Evolutionary conservation across 345 rosid genomes (phyloP).

Genomic region (Geranium brycei): DNA sequence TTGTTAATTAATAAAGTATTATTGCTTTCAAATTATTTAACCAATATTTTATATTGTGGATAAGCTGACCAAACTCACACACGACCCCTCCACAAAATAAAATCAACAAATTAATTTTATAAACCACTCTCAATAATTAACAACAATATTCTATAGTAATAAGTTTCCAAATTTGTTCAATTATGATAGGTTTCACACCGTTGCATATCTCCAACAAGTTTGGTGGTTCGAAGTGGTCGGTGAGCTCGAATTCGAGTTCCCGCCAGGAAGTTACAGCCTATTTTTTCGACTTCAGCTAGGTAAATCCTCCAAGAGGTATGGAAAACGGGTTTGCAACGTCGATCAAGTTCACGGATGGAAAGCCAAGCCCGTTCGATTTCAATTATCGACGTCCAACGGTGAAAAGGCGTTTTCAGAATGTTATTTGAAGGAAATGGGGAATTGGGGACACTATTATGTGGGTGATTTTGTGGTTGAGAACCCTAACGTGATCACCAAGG

Average conservation of each 20-base stretch:
- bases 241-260: constrained; percentile 54
- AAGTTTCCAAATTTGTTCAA: too few relatives aligned
- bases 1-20: too few relatives aligned
- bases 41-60: too few relatives aligned
- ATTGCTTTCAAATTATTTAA: too few relatives aligned
- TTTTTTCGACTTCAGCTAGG: constrained; percentile 71
- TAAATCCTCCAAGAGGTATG: constrained; percentile 37
- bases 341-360: constrained; percentile 92
- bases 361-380: constrained; percentile 61
- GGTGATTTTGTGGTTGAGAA: constrained; percentile 62
- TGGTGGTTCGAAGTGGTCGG: constrained; percentile 97
- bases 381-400: constrained; percentile 61
- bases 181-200: constrained; percentile 37
- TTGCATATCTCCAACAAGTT: constrained; percentile 83
- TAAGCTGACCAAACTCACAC: too few relatives aligned
- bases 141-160: too few relatives aligned
- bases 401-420: constrained; percentile 43
- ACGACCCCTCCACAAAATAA: too few relatives aligned
- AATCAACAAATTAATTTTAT: too few relatives aligned
- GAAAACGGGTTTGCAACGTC: constrained; percentile 44
- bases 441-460: constrained; percentile 58
- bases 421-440: constrained; percentile 39
- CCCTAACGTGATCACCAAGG: constrained; percentile 20
- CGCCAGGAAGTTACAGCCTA: constrained; percentile 56
- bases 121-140: too few relatives aligned